These are phyloP conservation scores for Gynostemma pentaphyllum DNA, from an alignment of 306 rosid genomes.

Conservation along the genomic window DNA sequence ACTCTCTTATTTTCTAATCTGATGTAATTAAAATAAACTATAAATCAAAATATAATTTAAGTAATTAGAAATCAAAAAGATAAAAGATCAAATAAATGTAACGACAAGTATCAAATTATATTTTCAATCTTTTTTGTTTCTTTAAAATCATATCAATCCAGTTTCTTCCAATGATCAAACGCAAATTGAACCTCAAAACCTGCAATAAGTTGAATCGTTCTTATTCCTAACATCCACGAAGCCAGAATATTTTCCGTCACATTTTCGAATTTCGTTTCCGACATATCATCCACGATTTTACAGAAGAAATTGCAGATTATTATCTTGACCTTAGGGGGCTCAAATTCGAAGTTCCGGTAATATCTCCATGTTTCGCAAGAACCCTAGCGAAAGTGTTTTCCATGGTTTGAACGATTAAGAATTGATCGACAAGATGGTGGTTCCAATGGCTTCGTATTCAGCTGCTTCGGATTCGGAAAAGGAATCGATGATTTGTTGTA, in stretches of 20 bases:
- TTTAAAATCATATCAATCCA: background rate
- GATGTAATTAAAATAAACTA: too few relatives aligned
- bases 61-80: too few relatives aligned
- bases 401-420: background rate
- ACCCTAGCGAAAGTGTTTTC: background rate
- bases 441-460: background rate
- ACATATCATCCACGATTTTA: background rate
- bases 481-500: background rate
- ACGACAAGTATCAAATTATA: too few relatives aligned
- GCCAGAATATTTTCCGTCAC: background rate
- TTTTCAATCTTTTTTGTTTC: too few relatives aligned
- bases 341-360: background rate
- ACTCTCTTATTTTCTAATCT: too few relatives aligned
- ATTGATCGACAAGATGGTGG: background rate
- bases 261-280: background rate
- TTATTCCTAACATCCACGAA: conserved; percentile 4
- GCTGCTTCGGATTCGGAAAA: background rate
- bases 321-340: background rate
- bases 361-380: background rate
- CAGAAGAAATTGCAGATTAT: background rate
- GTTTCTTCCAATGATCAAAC: background rate
- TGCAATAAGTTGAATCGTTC: background rate
- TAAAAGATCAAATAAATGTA: too few relatives aligned
- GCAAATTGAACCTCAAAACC: background rate
- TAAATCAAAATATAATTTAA: too few relatives aligned